A percentile compares a stretch with the other conserved stretches of the same genome.
Conservation (phyloP, 192 early-diverging fungal species). For the Gonapodya prolifera region DNA sequence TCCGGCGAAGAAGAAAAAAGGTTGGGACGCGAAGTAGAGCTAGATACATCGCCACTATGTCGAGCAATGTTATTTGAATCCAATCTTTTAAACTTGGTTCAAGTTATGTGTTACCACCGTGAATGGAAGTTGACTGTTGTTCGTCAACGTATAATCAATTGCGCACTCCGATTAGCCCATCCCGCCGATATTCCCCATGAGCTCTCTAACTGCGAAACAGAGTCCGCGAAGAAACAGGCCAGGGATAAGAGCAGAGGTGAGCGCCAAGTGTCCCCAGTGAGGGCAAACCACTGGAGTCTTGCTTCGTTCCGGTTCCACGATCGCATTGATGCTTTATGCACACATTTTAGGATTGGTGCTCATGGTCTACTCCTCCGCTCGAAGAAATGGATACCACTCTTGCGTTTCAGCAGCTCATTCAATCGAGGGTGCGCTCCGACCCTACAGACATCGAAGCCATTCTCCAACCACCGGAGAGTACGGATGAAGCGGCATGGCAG, state of each 20-base stretch:
- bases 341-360: constrained; percentile 22
- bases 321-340: too few relatives aligned
- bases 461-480: constrained; percentile 43
- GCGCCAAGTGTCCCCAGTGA: not conserved
- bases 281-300: not conserved
- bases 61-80: too few relatives aligned
- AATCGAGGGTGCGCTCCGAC: constrained; percentile 51
- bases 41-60: not conserved
- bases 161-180: not conserved
- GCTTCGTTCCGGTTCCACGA: not conserved
- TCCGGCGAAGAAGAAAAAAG: constrained; percentile 24
- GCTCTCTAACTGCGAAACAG: not conserved
- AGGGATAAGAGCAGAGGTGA: not conserved
- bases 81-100: too few relatives aligned
- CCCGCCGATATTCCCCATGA: not conserved
- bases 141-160: not conserved
- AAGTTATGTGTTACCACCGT: too few relatives aligned
- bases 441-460: constrained; percentile 46
- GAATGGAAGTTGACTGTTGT: too few relatives aligned
- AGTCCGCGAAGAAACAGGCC: not conserved
- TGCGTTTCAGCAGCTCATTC: constrained; percentile 67
- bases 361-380: constrained; percentile 24
- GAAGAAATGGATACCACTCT: constrained; percentile 58
- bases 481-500: constrained; percentile 62
- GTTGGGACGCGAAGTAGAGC: constrained; percentile 18